These are phyloP conservation scores for Myxozyma sirexii DNA, from an alignment of 805 yeast genomes.

Conservation along the genomic window DNA sequence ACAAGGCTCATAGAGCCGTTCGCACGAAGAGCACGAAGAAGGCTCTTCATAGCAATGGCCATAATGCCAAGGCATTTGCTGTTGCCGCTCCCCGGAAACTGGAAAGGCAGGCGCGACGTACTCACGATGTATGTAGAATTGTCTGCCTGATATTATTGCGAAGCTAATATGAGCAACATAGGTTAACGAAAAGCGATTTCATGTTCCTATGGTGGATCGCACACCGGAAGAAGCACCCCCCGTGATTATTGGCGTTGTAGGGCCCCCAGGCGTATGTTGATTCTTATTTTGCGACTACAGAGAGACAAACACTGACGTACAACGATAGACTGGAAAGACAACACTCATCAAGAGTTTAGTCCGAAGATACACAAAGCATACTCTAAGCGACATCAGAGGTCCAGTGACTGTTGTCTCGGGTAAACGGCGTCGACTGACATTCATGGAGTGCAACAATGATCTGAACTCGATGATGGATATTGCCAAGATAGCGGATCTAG, in stretches of 20 bases:
- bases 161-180: background rate
- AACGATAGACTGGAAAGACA: constrained; percentile 75
- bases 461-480: constrained; percentile 94
- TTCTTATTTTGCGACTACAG: background rate
- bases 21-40: constrained; percentile 25
- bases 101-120: constrained; percentile 78
- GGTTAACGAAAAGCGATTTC: constrained; percentile 76
- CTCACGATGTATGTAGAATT: constrained; percentile 59
- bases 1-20: constrained; percentile 77
- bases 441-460: constrained; percentile 90
- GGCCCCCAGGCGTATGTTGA: constrained; percentile 79
- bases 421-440: constrained; percentile 87
- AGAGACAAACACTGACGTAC: too few relatives aligned
- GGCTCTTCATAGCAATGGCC: constrained; percentile 70
- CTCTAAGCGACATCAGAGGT: constrained; percentile 84
- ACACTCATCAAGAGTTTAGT: constrained; percentile 88
- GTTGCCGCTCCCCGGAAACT: constrained; percentile 84
- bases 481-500: constrained; percentile 93
- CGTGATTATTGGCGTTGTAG: constrained; percentile 92
- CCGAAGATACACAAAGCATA: constrained; percentile 82
- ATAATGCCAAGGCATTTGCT: constrained; percentile 77
- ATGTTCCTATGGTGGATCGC: constrained; percentile 96
- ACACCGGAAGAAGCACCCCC: constrained; percentile 98
- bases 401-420: constrained; percentile 91
- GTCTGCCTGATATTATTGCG: background rate